Percentiles rank a stretch among this genome's conserved stretches.
These are phyloP conservation scores for Suhomyces bokatorum DNA, from an alignment of 1,139 yeast species.

Conservation along the genomic window DNA sequence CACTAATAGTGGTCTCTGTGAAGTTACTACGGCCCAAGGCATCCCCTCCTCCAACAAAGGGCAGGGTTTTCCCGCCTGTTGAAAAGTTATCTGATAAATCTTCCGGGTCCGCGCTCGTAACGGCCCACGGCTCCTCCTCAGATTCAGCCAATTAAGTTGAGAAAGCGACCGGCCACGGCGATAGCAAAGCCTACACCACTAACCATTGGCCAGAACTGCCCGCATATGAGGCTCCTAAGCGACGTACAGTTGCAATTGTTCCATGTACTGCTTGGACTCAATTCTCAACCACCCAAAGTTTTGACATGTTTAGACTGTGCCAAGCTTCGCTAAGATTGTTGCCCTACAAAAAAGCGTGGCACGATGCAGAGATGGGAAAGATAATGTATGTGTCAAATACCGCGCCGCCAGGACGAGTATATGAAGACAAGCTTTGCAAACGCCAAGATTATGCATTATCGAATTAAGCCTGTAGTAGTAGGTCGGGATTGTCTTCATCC, in stretches of 20 bases:
- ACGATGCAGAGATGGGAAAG: not conserved
- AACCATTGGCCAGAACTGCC: not conserved
- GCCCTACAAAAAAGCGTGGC: not conserved
- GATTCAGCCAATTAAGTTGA: not conserved
- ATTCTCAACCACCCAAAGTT: too few species aligned
- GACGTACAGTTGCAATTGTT: too few species aligned
- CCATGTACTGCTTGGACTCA: too few species aligned
- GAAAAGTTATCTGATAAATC: not conserved
- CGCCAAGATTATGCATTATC: too few species aligned
- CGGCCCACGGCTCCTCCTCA: not conserved
- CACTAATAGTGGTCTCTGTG: not conserved
- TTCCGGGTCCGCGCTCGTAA: not conserved
- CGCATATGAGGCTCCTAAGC: too few species aligned
- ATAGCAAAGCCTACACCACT: not conserved
- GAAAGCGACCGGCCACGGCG: not conserved
- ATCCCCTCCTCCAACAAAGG: not conserved
- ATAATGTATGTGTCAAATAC: not conserved
- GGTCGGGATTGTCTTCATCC: too few species aligned
- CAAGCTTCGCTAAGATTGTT: slow-evolving; percentile 1
- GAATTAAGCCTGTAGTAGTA: too few species aligned
- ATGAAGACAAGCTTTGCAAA: too few species aligned
- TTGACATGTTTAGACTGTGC: not conserved
- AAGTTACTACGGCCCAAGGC: not conserved
- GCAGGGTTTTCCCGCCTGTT: not conserved
- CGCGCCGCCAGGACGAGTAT: not conserved